phyloP scores from a whole-genome alignment of 176 grass and related monocot genomes.

The Poa pratensis region DNA sequence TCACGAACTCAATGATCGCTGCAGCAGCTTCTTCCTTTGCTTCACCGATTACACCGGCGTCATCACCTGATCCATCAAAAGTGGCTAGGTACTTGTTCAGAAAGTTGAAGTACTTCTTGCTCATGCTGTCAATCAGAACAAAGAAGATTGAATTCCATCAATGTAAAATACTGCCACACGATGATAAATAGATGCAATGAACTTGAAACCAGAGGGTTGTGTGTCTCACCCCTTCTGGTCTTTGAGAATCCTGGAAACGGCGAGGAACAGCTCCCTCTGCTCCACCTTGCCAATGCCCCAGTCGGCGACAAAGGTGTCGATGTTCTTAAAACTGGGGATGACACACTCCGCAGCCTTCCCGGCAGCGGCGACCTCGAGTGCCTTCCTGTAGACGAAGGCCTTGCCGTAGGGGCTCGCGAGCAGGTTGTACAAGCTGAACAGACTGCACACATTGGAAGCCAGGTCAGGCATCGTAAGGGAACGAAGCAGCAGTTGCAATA shows the following conservation, averaged over 20 bases:
- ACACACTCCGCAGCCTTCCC: slow-evolving; percentile 73
- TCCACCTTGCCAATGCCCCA: slow-evolving; percentile 80
- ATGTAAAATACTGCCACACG: neutral
- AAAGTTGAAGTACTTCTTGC: slow-evolving; percentile 80
- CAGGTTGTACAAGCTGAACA: slow-evolving; percentile 90
- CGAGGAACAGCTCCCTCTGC: slow-evolving; percentile 71
- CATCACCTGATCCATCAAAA: slow-evolving; percentile 64
- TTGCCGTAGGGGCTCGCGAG: slow-evolving; percentile 63
- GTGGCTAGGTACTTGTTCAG: slow-evolving; percentile 83
- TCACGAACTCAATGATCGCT: slow-evolving; percentile 83
- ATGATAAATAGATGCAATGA: neutral
- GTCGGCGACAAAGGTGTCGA: slow-evolving; percentile 70
- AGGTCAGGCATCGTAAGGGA: neutral
- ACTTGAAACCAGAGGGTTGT: neutral
- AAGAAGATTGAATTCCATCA: neutral
- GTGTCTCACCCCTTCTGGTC: slow-evolving; percentile 70
- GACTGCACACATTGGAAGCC: slow-evolving; percentile 40
- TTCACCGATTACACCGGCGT: slow-evolving; percentile 54
- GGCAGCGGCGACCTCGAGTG: slow-evolving; percentile 63
- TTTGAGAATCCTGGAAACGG: slow-evolving; percentile 70
- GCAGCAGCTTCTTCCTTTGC: slow-evolving; percentile 78
- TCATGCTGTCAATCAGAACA: slow-evolving; percentile 57
- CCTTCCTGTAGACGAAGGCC: slow-evolving; percentile 77
- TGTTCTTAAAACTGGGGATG: slow-evolving; percentile 79
- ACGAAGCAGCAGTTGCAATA: neutral